A percentile compares a stretch with the other conserved stretches of the same genome.
phyloP scores from a whole-genome alignment of 805 yeast genomes.

The Saturnispora sanitii region DNA sequence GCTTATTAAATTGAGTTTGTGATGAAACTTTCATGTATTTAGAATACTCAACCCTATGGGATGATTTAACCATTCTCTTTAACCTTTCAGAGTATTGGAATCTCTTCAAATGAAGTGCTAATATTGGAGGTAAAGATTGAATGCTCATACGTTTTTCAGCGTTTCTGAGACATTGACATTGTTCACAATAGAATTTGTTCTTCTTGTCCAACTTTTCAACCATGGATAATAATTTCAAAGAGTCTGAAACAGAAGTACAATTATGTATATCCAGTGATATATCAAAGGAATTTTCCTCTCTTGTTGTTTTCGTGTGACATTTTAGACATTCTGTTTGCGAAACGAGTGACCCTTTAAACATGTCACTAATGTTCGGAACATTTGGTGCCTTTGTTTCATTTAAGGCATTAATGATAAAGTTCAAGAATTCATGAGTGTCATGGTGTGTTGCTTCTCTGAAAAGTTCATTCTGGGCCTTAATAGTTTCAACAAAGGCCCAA shows the following conservation, averaged over 20 bases:
- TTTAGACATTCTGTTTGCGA: conserved; percentile 84
- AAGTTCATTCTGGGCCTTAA: conserved; percentile 74
- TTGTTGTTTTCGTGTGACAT: conserved; percentile 72
- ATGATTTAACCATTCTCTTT: conserved; percentile 74
- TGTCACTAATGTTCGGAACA: conserved; percentile 29
- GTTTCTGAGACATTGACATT: conserved; percentile 83
- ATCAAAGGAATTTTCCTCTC: conserved; percentile 83
- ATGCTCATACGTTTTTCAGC: conserved; percentile 85
- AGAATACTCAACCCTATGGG: conserved; percentile 79
- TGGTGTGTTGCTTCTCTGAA: conserved; percentile 93
- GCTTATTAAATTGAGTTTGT: conserved; percentile 28
- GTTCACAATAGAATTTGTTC: conserved; percentile 89
- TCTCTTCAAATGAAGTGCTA: conserved; percentile 81
- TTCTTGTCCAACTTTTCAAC: conserved; percentile 78
- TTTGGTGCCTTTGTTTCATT: conserved; percentile 3
- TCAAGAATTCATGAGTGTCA: conserved; percentile 95
- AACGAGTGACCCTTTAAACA: conserved; percentile 79
- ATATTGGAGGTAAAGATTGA: conserved; percentile 62
- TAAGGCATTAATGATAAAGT: conserved; percentile 57
- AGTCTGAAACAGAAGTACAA: conserved; percentile 64
- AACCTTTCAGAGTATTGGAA: conserved; percentile 83
- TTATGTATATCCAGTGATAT: conserved; percentile 75
- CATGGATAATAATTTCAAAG: conserved; percentile 72
- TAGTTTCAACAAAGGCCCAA: conserved; percentile 54
- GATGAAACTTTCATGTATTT: conserved; percentile 38